phyloP scores from a whole-genome alignment of 306 rosid genomes.

The Arachis stenosperma region DNA sequence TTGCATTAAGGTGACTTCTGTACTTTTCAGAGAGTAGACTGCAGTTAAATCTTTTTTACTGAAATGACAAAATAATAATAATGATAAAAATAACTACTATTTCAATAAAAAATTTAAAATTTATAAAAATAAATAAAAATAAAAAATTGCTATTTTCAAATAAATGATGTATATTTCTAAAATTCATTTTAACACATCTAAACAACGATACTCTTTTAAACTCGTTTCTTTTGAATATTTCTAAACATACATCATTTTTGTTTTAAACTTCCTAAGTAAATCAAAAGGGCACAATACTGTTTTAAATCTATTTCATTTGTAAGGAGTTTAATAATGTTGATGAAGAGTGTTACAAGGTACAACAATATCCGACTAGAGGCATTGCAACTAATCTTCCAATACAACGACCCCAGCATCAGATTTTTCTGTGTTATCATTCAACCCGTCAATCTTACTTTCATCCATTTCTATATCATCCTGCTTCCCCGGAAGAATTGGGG shows the following conservation, averaged over 20 bases:
- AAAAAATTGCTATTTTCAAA: too few relatives aligned
- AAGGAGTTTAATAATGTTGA: conserved; percentile 27
- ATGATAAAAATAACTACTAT: too few relatives aligned
- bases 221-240: neutral
- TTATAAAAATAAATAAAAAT: too few relatives aligned
- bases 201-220: neutral
- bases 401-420: conserved; percentile 45
- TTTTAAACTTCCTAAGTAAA: neutral
- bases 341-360: conserved; percentile 35
- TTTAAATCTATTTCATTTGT: conserved; percentile 22
- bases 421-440: conserved; percentile 43
- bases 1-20: too few relatives aligned
- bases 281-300: neutral
- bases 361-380: conserved; percentile 14
- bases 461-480: conserved; percentile 39
- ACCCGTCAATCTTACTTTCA: conserved; percentile 27
- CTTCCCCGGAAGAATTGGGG: conserved; percentile 13
- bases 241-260: neutral
- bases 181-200: neutral
- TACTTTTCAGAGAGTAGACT: too few relatives aligned
- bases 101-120: too few relatives aligned
- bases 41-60: too few relatives aligned
- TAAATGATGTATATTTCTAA: neutral
- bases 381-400: conserved; percentile 54
- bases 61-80: too few relatives aligned